phyloP scores from a whole-genome alignment of 2,329 filamentous ascomycete species.

The Penicillium sp. region DNA sequence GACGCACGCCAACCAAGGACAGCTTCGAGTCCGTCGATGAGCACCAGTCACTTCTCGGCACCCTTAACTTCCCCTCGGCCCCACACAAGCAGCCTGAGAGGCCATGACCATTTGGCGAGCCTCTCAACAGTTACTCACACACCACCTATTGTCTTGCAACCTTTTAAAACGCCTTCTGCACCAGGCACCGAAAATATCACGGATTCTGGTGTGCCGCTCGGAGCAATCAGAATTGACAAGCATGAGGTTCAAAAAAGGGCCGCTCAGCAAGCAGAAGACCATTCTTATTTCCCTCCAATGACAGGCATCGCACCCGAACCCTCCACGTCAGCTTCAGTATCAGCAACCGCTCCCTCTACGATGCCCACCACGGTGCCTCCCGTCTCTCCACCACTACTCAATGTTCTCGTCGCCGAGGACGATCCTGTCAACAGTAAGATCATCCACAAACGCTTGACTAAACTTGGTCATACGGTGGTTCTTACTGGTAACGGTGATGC shows the following conservation, averaged over 20 bases:
- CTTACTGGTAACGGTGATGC: conserved; percentile 80
- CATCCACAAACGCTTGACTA: conserved; percentile 72
- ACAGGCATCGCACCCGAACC: background rate
- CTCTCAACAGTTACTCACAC: conserved; percentile 13
- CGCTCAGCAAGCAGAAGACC: conserved; percentile 4
- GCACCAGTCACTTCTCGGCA: background rate
- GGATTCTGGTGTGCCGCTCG: conserved; percentile 31
- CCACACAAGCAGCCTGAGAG: conserved; percentile 1
- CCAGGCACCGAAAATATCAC: conserved; percentile 27
- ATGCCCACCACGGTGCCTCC: conserved; percentile 6
- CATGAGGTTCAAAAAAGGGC: conserved; percentile 11
- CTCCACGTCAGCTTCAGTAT: conserved; percentile 4
- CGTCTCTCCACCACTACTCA: conserved; percentile 7
- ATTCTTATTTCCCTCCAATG: conserved; percentile 16
- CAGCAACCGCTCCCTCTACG: conserved; percentile 3
- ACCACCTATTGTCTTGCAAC: conserved; percentile 12
- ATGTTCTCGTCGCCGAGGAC: conserved; percentile 75
- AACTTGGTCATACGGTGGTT: conserved; percentile 63
- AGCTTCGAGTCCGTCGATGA: conserved; percentile 8
- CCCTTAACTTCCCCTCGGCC: conserved; percentile 3
- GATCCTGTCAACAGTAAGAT: conserved; percentile 85
- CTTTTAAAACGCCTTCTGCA: conserved; percentile 16
- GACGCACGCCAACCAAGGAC: conserved; percentile 3
- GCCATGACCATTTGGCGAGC: conserved; percentile 10
- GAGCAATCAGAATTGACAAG: conserved; percentile 26